Evolutionary conservation across 345 rosid genomes (phyloP).

Genomic region (Gossypium longicalyx): DNA sequence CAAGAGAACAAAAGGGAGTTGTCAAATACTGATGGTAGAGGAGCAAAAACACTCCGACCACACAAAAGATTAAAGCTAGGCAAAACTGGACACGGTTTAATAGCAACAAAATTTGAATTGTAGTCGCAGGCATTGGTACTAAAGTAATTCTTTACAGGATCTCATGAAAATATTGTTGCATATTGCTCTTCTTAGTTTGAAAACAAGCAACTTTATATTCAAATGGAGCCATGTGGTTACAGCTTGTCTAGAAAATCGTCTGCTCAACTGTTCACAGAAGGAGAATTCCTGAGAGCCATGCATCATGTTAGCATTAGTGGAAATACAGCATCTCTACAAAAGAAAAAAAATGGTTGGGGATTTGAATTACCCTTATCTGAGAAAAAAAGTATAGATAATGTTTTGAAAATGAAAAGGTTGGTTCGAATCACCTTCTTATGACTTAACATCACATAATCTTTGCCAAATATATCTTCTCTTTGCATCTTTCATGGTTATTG

Average conservation of each 20-base stretch:
- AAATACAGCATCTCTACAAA: neutral
- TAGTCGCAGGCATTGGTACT: neutral
- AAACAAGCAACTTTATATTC: slow-evolving; percentile 85
- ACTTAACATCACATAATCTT: neutral
- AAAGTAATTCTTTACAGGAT: slow-evolving; percentile 40
- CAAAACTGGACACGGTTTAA: too few relatives aligned
- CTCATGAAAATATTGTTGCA: slow-evolving; percentile 68
- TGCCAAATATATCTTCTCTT: neutral
- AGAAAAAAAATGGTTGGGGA: neutral
- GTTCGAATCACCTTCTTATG: neutral
- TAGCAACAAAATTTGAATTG: neutral
- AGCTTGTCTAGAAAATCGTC: slow-evolving; percentile 57
- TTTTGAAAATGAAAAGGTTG: neutral
- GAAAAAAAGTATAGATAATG: neutral
- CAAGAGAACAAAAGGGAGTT: too few relatives aligned
- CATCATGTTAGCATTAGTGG: slow-evolving; percentile 53
- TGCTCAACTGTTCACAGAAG: slow-evolving; percentile 43
- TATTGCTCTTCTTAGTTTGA: slow-evolving; percentile 95
- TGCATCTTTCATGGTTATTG: neutral
- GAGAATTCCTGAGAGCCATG: slow-evolving; percentile 51
- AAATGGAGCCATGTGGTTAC: slow-evolving; percentile 90
- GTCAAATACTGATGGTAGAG: too few relatives aligned
- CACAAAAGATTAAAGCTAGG: too few relatives aligned
- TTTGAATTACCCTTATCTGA: neutral
- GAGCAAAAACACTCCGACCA: too few relatives aligned